Evolutionary conservation across 352 stramenopile species (phyloP).

Genomic region (Thraustochytrium striatum): DNA sequence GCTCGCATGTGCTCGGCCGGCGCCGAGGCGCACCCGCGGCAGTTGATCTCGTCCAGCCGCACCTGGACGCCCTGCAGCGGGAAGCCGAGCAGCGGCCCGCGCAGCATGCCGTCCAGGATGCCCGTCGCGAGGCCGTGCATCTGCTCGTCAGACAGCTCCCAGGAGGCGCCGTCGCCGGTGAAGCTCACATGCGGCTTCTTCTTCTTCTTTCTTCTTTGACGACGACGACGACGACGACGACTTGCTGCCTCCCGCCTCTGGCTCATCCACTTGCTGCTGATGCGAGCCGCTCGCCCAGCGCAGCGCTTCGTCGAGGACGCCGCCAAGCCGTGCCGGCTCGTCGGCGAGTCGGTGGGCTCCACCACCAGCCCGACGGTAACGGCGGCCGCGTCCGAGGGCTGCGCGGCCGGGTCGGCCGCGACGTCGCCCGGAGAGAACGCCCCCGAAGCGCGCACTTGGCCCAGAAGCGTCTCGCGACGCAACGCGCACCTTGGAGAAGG

Average conservation of each 20-base stretch:
- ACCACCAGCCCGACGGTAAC: too few species aligned
- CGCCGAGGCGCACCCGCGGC: slow-evolving; percentile 73
- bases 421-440: neutral
- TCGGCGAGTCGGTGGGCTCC: too few species aligned
- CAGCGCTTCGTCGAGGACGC: too few species aligned
- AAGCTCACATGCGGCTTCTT: neutral
- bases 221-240: too few species aligned
- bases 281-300: too few species aligned
- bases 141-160: slow-evolving; percentile 95
- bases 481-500: slow-evolving; percentile 1
- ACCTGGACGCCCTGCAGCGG: slow-evolving; percentile 74
- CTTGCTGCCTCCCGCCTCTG: too few species aligned
- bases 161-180: too few species aligned
- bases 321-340: too few species aligned
- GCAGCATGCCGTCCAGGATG: slow-evolving; percentile 84
- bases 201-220: slow-evolving; percentile 77
- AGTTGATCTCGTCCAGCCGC: slow-evolving; percentile 80
- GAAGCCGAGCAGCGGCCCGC: slow-evolving; percentile 92
- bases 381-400: too few species aligned
- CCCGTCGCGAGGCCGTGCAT: slow-evolving; percentile 95
- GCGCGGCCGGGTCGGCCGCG: too few species aligned
- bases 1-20: slow-evolving; percentile 58
- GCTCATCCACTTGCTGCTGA: too few species aligned
- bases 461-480: slow-evolving; percentile 20
- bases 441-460: neutral